Base-by-base conservation (phyloP, 192 early-diverging fungal species). In the Jimgerdemannia flammicorona region DNA sequence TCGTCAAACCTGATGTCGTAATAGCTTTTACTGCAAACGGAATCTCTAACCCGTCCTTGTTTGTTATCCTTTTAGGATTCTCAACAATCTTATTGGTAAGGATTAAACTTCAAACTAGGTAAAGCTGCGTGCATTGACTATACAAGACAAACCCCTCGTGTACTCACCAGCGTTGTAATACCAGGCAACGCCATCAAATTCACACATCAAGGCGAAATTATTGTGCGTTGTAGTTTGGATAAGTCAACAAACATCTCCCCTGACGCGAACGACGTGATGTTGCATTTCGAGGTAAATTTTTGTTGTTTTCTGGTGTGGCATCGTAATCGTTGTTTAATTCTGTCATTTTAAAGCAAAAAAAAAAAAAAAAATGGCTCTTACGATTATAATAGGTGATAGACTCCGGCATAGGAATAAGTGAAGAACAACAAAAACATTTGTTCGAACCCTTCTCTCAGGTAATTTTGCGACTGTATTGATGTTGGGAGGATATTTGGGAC, bases 141-240 rank as follows among this genome's bases (percentile, higher is more conserved):
- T 10, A 59, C 14, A 59, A 59, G 49, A 14, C 14, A 59, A 10
- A 59, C 14, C 14, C 49, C 49, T 10, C 6, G 14, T 59, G 6
- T 10, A 59, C 14, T 14, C 8, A 6, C 90, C 29, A 77, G 90
- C 63, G 75, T 86, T 10, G 90, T 90, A 69, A 70, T 91, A 3
- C 80, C 88, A 7, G 87, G 88, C 3, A 91, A 91, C 77, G 87
- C 90, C 2, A 90, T 91, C 79, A 91, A 91, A 73, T 91, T 91
- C 72, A 89, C 90, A 2, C 84, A 84, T n/a, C 40, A 83, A 67
- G 90, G 90, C 63, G 89, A 87, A 70, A 85, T 88, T 18, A 74
- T 83, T 3, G 84, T 89, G 14, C 72, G 78, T 20, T 89, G 86
- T 43, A 79, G 79, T 19, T 77, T 89, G 42, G 81, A 75, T 59